Conservation (phyloP, 805 yeast genomes). For the Alloascoidea africana region DNA sequence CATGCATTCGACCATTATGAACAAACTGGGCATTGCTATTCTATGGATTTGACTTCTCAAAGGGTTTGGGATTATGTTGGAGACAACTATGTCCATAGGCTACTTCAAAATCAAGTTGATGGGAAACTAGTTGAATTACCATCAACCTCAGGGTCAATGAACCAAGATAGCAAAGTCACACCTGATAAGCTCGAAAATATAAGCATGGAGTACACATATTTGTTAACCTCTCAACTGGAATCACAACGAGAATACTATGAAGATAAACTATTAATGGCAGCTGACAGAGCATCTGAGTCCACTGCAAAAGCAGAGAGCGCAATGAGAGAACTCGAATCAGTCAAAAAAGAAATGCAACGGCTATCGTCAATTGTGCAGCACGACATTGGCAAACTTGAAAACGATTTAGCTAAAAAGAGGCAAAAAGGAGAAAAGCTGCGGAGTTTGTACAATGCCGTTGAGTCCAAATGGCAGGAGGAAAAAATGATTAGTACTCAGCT, state of each 20-base stretch:
- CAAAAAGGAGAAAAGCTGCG: conserved; percentile 9
- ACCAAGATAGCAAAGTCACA: conserved; percentile 9
- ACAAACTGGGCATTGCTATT: conserved; percentile 70
- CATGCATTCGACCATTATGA: conserved; percentile 79
- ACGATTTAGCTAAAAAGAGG: conserved; percentile 4
- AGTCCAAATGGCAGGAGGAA: conserved; percentile 29
- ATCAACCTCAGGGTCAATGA: conserved; percentile 13
- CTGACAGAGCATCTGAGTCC: conserved; percentile 13
- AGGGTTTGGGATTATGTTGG: conserved; percentile 94
- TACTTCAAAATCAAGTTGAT: conserved; percentile 72
- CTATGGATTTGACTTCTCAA: conserved; percentile 75
- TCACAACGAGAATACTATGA: conserved; percentile 81
- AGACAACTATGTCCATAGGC: conserved; percentile 77
- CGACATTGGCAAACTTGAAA: conserved; percentile 6
- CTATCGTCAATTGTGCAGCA: background rate
- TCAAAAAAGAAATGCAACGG: conserved; percentile 7
- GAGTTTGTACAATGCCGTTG: conserved; percentile 14
- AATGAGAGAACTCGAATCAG: conserved; percentile 8
- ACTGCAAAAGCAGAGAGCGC: conserved; percentile 11
- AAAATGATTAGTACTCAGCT: conserved; percentile 26
- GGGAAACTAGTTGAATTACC: conserved; percentile 80
- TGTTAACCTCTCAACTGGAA: conserved; percentile 66
- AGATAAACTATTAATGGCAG: conserved; percentile 23
- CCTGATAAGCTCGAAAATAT: conserved; percentile 35
- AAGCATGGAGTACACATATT: conserved; percentile 67